Evolutionary conservation across 768 basidiomycete species (phyloP), one percentile per base, ranked within the genome.

Genomic region (Kwoniella dejecticola): DNA sequence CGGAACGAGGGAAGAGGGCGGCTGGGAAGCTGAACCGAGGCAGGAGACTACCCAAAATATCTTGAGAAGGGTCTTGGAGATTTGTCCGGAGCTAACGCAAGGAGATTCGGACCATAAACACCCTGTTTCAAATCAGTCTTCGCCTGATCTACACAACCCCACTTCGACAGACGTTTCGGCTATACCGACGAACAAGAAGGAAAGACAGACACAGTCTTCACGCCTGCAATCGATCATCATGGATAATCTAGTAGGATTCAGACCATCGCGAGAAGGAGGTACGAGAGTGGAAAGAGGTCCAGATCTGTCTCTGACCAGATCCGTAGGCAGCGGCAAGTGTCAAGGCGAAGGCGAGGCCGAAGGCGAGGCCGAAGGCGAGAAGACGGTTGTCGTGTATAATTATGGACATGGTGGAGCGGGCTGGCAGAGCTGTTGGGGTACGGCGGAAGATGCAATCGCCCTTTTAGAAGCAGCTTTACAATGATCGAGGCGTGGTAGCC

Each of bases 371-470:
- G n/a, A n/a, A n/a, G n/a, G 24, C 23, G 48, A 50, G 45, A 49
- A 40, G 17, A 24, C 21, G 11, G 58, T 33, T 21, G 67, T 80
- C 2, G 52, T 78, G 2, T 69, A 77, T 58, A 77, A 79, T 53
- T 80, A 79, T 55, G 79, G 79, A 4, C 79, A 80, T 48, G 77
- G 77, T 1, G 79, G 79, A 0, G 76, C 70, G 21, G 79, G 79
- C 11, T 80, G 78, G 78, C 79, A 80, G 62, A 69, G 68, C 41
- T 70, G 67, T n/a, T 80, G 78, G 78, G 79, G 75, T 1, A 66
- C 65, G 4, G 75, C 75, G 6, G 72, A 74, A 57, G 67, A 72
- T 52, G 72, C 67, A 8, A 58, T 53, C 12, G 48, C n/a, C n/a
- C n/a, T n/a, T n/a, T n/a, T n/a, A n/a, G n/a, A n/a, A n/a, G n/a